Evolutionary conservation across 2,329 filamentous ascomycete genomes (phyloP).

Genomic region (Aspergillus sp.): DNA sequence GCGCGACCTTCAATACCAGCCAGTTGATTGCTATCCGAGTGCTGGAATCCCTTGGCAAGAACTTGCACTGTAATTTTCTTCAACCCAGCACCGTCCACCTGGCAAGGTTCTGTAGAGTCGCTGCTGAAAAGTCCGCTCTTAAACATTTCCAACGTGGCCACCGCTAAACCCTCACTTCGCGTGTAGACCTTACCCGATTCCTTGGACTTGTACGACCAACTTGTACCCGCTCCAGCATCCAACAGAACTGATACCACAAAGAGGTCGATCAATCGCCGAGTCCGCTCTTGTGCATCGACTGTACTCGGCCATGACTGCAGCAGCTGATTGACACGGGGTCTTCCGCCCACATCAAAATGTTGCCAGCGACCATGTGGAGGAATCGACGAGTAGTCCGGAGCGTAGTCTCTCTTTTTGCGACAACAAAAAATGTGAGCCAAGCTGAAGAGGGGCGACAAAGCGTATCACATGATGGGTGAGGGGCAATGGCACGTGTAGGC

Average conservation of each 20-base stretch:
- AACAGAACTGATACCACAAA: constrained; percentile 66
- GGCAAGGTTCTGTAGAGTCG: constrained; percentile 76
- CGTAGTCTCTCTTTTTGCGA: constrained; percentile 66
- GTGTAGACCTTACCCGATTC: constrained; percentile 83
- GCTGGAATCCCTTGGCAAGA: constrained; percentile 83
- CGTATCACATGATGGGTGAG: constrained; percentile 9
- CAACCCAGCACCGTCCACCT: constrained; percentile 85
- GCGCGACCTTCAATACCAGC: constrained; percentile 85
- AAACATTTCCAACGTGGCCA: constrained; percentile 86
- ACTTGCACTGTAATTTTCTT: constrained; percentile 72
- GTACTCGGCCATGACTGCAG: constrained; percentile 56
- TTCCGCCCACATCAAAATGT: constrained; percentile 64
- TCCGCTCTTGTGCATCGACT: constrained; percentile 55
- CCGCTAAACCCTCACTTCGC: constrained; percentile 85
- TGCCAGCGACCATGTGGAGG: constrained; percentile 79
- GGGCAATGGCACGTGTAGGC: constrained; percentile 1
- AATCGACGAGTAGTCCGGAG: constrained; percentile 71
- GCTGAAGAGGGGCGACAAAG: background rate
- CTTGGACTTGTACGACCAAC: constrained; percentile 90
- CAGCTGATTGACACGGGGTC: constrained; percentile 57
- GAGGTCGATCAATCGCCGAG: constrained; percentile 63
- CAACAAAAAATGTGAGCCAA: constrained; percentile 1
- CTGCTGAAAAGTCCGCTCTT: constrained; percentile 88
- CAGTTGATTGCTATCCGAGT: constrained; percentile 77
- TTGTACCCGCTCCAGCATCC: constrained; percentile 79